Percentiles rank a stretch among this genome's conserved stretches.
Conservation (phyloP, 2,329 filamentous ascomycete species). For the Dothistroma pini region DNA sequence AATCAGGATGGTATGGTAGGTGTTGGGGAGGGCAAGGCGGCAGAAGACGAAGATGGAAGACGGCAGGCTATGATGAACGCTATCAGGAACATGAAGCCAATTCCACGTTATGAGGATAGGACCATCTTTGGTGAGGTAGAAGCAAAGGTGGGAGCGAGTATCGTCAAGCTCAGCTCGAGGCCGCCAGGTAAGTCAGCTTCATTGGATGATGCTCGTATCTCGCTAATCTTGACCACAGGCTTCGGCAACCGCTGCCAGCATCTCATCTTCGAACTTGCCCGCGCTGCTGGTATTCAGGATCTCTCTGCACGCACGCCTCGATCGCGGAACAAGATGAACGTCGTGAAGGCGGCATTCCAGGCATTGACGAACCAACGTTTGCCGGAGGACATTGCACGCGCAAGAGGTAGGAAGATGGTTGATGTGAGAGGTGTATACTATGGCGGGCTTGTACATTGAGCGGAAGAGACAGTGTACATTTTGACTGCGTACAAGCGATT, state of each 20-base stretch:
- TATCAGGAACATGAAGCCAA: conserved; percentile 88
- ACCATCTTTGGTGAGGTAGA: conserved; percentile 85
- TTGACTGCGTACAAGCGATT: not conserved
- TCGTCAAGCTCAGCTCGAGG: conserved; percentile 75
- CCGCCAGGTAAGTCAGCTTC: conserved; percentile 69
- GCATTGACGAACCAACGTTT: conserved; percentile 79
- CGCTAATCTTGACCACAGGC: conserved; percentile 51
- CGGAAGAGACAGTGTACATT: not conserved
- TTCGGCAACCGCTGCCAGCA: conserved; percentile 91
- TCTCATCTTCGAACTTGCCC: conserved; percentile 91
- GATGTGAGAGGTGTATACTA: conserved; percentile 98
- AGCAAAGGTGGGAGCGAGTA: conserved; percentile 81
- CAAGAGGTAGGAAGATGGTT: conserved; percentile 89
- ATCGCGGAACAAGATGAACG: conserved; percentile 95
- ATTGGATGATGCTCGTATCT: not conserved
- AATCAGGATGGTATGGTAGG: conserved; percentile 83
- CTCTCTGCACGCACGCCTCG: conserved; percentile 78
- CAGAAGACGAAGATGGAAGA: conserved; percentile 64
- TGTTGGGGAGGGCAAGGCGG: conserved; percentile 84
- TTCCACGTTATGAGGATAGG: conserved; percentile 83
- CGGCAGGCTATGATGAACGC: conserved; percentile 75
- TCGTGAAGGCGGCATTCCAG: conserved; percentile 84
- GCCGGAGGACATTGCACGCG: conserved; percentile 85
- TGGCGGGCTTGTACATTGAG: conserved; percentile 65
- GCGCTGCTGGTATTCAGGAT: conserved; percentile 80